phyloP scores from a whole-genome alignment of 495 filamentous ascomycete species.

The Aspergillus funiculosus region DNA sequence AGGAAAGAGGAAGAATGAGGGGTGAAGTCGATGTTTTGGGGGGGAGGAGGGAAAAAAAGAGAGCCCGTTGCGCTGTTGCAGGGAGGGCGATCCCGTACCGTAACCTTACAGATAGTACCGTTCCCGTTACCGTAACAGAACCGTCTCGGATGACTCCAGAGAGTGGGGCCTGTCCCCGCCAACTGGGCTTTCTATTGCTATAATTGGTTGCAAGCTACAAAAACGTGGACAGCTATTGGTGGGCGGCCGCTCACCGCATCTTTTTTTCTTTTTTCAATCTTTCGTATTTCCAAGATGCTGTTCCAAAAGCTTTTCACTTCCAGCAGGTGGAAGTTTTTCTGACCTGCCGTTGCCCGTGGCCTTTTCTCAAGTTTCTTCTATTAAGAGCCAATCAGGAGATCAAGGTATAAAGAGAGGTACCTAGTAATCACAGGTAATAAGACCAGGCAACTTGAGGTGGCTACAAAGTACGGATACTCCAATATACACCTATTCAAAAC shows the following conservation, averaged over 20 bases:
- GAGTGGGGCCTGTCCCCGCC: conserved; percentile 7
- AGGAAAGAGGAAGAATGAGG: conserved; percentile 19
- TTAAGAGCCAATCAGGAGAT: background rate
- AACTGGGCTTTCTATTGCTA: background rate
- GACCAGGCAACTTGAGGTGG: too few species aligned
- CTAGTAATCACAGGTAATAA: background rate
- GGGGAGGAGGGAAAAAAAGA: conserved; percentile 31
- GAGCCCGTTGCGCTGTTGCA: conserved; percentile 12
- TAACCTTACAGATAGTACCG: conserved; percentile 10
- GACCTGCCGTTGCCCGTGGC: too few species aligned
- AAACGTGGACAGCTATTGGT: conserved; percentile 27
- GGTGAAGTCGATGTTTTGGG: conserved; percentile 23
- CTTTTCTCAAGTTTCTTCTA: background rate
- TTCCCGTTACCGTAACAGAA: conserved; percentile 14
- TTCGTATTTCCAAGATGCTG: background rate
- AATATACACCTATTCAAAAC: background rate
- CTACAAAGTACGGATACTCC: background rate
- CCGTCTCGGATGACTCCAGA: conserved; percentile 14
- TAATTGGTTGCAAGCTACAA: conserved; percentile 26
- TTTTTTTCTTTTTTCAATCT: conserved; percentile 19
- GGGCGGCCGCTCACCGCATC: conserved; percentile 36
- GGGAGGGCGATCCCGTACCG: conserved; percentile 15
- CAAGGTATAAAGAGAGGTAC: background rate
- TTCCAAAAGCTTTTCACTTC: background rate
- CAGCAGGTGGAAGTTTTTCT: too few species aligned